These are phyloP conservation scores for Geotrichum histeridarum DNA, from an alignment of 1,139 yeast genomes.

Conservation along the genomic window DNA sequence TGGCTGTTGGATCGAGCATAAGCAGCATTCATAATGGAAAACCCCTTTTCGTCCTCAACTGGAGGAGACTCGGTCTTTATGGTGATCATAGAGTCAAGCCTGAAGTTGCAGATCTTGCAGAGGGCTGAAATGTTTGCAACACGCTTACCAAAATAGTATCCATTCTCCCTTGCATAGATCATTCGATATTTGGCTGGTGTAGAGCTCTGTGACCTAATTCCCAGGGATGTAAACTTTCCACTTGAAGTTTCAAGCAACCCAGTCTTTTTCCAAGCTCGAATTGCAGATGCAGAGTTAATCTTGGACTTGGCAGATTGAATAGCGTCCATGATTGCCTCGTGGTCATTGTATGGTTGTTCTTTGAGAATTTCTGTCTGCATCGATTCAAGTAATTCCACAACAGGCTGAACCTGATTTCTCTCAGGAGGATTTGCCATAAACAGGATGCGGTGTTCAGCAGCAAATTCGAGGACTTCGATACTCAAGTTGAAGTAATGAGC, in stretches of 20 bases:
- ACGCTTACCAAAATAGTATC: conserved; percentile 7
- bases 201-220: too few species aligned
- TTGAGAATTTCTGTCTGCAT: not conserved
- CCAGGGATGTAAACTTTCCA: not conserved
- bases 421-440: conserved; percentile 13
- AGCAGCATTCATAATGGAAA: too few species aligned
- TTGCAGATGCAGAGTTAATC: not conserved
- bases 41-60: too few species aligned
- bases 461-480: conserved; percentile 13
- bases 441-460: conserved; percentile 2
- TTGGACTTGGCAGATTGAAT: not conserved
- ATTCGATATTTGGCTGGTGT: too few species aligned
- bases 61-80: too few species aligned
- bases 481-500: conserved; percentile 13
- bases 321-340: not conserved
- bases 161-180: too few species aligned
- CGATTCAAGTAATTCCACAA: not conserved
- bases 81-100: not conserved
- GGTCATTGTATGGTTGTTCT: not conserved
- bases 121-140: not conserved
- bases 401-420: conserved; percentile 7
- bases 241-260: conserved; percentile 1
- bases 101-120: conserved; percentile 6
- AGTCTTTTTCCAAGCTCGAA: not conserved
- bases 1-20: too few species aligned